These are phyloP conservation scores for Boechera retrofracta DNA, from an alignment of 345 rosid genomes.

Conservation along the genomic window DNA sequence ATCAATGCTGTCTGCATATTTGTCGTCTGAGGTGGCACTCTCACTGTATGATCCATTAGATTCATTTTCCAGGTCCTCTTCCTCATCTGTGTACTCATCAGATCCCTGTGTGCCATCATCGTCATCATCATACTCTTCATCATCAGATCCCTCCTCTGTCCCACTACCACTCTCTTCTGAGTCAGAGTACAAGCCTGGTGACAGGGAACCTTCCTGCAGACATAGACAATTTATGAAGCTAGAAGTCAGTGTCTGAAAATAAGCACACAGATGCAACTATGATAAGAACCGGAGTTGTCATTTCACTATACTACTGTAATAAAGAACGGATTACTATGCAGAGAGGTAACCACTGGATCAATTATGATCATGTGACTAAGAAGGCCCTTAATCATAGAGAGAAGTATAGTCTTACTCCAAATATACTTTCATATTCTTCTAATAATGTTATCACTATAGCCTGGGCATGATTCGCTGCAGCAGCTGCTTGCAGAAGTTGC, in stretches of 20 bases:
- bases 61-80: conserved; percentile 59
- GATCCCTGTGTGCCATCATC: conserved; percentile 58
- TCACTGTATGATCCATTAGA: conserved; percentile 56
- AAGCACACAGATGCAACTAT: conserved; percentile 19
- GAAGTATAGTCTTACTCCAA: conserved; percentile 67
- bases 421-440: conserved; percentile 85
- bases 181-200: conserved; percentile 83
- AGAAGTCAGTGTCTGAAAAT: conserved; percentile 40
- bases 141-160: conserved; percentile 83
- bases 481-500: conserved; percentile 97
- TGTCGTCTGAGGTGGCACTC: conserved; percentile 52
- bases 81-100: conserved; percentile 51
- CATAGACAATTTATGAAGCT: conserved; percentile 38
- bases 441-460: conserved; percentile 88
- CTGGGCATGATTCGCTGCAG: conserved; percentile 99
- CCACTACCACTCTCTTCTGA: conserved; percentile 82
- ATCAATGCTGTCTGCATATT: conserved; percentile 50
- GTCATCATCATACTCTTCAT: conserved; percentile 74
- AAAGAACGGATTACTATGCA: conserved; percentile 17
- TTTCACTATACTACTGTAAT: conserved; percentile 10
- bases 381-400: not conserved
- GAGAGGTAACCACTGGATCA: not conserved
- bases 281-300: not conserved
- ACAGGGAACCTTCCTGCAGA: conserved; percentile 77
- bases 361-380: not conserved